phyloP scores from a whole-genome alignment of 352 stramenopile species.

The Phytophthora capsici region DNA sequence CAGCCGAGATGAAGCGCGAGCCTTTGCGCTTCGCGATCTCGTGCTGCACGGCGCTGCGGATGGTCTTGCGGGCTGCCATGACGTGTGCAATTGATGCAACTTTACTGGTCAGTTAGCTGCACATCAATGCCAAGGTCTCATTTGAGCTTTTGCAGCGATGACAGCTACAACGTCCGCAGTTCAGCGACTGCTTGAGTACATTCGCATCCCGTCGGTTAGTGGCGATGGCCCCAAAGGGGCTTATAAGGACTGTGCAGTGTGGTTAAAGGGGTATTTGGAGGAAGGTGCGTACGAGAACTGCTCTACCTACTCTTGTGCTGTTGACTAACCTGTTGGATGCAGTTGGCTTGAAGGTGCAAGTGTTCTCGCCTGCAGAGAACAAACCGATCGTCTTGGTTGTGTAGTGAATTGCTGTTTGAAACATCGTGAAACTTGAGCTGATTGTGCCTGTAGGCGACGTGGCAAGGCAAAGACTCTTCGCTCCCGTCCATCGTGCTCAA shows the following conservation, averaged over 20 bases:
- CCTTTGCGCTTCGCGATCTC: slow-evolving; percentile 86
- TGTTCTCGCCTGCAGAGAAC: slow-evolving; percentile 62
- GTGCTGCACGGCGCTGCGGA: slow-evolving; percentile 62
- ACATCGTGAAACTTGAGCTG: not conserved
- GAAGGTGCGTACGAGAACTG: slow-evolving; percentile 32
- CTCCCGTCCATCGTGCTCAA: slow-evolving; percentile 94
- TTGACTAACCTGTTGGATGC: not conserved
- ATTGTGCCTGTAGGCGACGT: slow-evolving; percentile 54
- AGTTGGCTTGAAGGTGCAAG: slow-evolving; percentile 55
- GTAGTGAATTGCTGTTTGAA: not conserved
- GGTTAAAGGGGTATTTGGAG: slow-evolving; percentile 61
- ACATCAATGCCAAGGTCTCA: slow-evolving; percentile 9
- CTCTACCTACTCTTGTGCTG: too few species aligned
- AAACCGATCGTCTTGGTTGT: slow-evolving; percentile 92
- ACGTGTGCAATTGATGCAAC: slow-evolving; percentile 17
- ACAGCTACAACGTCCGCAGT: slow-evolving; percentile 23
- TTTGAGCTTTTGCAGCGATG: slow-evolving; percentile 7
- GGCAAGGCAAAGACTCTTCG: slow-evolving; percentile 81
- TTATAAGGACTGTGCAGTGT: slow-evolving; percentile 74
- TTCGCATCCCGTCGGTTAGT: slow-evolving; percentile 82
- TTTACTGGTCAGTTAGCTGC: slow-evolving; percentile 13
- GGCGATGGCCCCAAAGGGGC: slow-evolving; percentile 64
- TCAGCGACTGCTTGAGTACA: slow-evolving; percentile 74
- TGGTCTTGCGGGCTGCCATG: slow-evolving; percentile 43
- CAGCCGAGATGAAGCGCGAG: slow-evolving; percentile 80